A percentile compares a stretch with the other conserved stretches of the same genome.
These are phyloP conservation scores for Jacaranda mimosifolia DNA, from an alignment of 257 asterid species.

Conservation along the genomic window DNA sequence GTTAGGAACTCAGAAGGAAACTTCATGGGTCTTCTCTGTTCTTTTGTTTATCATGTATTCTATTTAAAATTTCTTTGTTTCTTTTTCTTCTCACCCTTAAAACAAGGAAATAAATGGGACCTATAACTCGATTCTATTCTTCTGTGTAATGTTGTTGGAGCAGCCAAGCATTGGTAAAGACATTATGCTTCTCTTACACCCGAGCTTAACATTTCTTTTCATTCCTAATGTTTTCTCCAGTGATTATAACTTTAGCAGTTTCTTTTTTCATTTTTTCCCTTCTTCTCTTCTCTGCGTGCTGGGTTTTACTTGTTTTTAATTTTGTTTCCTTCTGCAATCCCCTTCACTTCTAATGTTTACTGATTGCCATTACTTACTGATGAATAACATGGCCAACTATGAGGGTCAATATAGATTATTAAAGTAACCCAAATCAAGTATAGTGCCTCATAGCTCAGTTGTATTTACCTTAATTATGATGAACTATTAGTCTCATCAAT, in stretches of 20 bases:
- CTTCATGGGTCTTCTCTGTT: no score
- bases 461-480: neutral
- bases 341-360: no score
- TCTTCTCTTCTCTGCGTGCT: neutral
- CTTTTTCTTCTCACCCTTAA: neutral
- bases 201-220: neutral
- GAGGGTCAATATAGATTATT: neutral
- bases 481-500: neutral
- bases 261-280: neutral
- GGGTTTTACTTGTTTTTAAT: neutral
- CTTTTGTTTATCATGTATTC: neutral
- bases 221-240: neutral
- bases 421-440: neutral
- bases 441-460: neutral
- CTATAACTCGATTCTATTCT: no score
- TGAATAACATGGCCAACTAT: neutral
- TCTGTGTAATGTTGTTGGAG: neutral
- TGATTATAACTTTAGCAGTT: neutral
- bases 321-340: no score
- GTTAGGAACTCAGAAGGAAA: neutral
- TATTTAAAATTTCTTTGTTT: neutral
- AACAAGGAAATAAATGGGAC: neutral
- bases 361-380: no score
- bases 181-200: neutral
- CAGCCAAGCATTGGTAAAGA: neutral